Evolutionary conservation across 1,284 basidiomycete species (phyloP), one percentile per base, ranked within the genome.

Genomic region (Cryptococcus depauperatus): DNA sequence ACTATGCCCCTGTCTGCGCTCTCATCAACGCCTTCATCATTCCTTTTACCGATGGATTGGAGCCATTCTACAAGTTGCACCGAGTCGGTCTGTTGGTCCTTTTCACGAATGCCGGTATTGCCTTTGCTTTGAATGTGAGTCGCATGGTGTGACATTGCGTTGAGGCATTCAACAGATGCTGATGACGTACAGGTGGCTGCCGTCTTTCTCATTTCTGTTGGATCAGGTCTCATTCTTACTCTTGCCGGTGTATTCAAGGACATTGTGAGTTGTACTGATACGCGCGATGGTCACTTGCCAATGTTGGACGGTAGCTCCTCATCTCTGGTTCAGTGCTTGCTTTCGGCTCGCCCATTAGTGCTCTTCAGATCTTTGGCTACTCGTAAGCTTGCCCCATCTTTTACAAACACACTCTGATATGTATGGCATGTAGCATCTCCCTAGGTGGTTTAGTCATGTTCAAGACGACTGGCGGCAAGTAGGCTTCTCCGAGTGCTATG

Each of bases 1-100:
- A 95, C 76, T 92, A 90, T 68, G 88, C 88, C 8, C 88, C 88
- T n/a, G 86, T 97, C 45, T 97, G 93, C 68, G 91, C 92, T 1
- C 69, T 77, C 50, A 84, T 97, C 75, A 97, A 96, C 73, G 77
- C 88, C 29, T 64, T 78, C 46, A 75, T 92, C 47, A 71, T 96
- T 23, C 86, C 89, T 22, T 85, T 95, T 73, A 85, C 84, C 1
- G 91, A 96, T 71, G 91, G 92, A 7, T 72, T 92, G 19, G 83
- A 78, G 46, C 92, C 92, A 0, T 89, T 96, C 75, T 82, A 81
- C 62, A 79, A 81, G 49, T 73, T 90, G 34, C 64, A 76, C 55
- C 75, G 77, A 37, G 70, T 95, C 40, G 87, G 90, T 10, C 79
- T 84, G n/a, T 66, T 80, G 11, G 75, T 93, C 41, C 76, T 96